Conservation (phyloP, 1,284 basidiomycete genomes). For the Chiua sp. region DNA sequence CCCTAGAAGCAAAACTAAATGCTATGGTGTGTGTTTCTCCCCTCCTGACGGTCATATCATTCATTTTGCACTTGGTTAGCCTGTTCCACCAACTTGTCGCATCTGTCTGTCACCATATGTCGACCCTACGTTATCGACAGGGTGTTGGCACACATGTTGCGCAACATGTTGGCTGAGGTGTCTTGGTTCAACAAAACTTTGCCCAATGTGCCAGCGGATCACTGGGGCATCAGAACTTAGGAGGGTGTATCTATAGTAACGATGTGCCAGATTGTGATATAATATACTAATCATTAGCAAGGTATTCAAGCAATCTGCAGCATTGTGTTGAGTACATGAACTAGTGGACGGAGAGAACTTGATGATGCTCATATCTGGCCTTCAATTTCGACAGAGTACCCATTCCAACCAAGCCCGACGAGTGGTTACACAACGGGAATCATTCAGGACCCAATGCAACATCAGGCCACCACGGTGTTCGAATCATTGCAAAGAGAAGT, state of each 20-base stretch:
- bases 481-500: conserved; percentile 54
- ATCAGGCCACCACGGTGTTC: conserved; percentile 68
- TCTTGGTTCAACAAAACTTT: conserved; percentile 78
- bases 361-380: conserved; percentile 78
- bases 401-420: conserved; percentile 53
- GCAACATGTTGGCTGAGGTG: conserved; percentile 80
- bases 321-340: background rate
- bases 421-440: conserved; percentile 51
- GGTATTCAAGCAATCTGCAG: background rate
- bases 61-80: conserved; percentile 30
- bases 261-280: background rate
- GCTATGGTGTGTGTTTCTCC: conserved; percentile 52
- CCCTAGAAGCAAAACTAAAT: conserved; percentile 65
- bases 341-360: background rate
- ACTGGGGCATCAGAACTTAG: conserved; percentile 73
- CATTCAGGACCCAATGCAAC: conserved; percentile 42
- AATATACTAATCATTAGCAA: conserved; percentile 7
- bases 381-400: conserved; percentile 62
- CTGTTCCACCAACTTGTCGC: conserved; percentile 62
- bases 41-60: background rate
- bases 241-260: conserved; percentile 61
- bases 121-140: conserved; percentile 81
- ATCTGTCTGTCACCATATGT: conserved; percentile 78
- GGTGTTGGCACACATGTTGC: conserved; percentile 86
- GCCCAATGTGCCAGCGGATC: conserved; percentile 85